phyloP scores from a whole-genome alignment of 2,329 filamentous ascomycete genomes.

The Cadophora sp. region DNA sequence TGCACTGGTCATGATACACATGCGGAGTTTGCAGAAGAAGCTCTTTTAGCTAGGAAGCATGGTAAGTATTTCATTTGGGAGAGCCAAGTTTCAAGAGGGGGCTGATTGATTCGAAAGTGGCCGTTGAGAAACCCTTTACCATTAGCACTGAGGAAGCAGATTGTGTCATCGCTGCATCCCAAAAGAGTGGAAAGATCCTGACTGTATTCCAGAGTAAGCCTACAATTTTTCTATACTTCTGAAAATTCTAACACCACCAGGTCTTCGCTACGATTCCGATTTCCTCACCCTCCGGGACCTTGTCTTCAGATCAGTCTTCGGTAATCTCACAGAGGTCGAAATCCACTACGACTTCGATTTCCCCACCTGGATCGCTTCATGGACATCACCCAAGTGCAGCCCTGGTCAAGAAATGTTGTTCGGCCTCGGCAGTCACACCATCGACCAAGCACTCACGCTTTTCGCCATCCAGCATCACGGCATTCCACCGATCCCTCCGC shows the following conservation, averaged over 20 bases:
- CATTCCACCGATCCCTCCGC: conserved; percentile 42
- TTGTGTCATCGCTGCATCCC: conserved; percentile 44
- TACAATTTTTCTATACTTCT: background rate
- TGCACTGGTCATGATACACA: too few species aligned
- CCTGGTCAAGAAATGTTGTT: conserved; percentile 52
- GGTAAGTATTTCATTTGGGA: too few species aligned
- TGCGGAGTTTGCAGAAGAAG: too few species aligned
- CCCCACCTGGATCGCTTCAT: conserved; percentile 48
- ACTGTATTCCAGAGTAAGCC: conserved; percentile 48
- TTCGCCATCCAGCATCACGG: conserved; percentile 47
- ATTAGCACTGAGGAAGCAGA: conserved; percentile 45
- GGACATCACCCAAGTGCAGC: conserved; percentile 45
- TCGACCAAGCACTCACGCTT: conserved; percentile 48
- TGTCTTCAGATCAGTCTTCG: conserved; percentile 37
- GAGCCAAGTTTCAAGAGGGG: too few species aligned
- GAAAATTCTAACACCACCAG: conserved; percentile 25
- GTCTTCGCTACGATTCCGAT: conserved; percentile 49
- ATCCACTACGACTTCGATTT: conserved; percentile 50
- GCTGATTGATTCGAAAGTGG: conserved; percentile 37
- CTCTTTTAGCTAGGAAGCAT: too few species aligned
- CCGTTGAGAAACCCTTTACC: conserved; percentile 51
- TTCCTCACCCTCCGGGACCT: conserved; percentile 47
- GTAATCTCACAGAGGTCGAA: conserved; percentile 45
- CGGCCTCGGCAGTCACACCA: conserved; percentile 50
- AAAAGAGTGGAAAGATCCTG: conserved; percentile 44